Percentiles rank a stretch among this genome's conserved stretches.
Evolutionary conservation across 805 yeast genomes (phyloP).

Genomic region (Saccharomycopsis vini): DNA sequence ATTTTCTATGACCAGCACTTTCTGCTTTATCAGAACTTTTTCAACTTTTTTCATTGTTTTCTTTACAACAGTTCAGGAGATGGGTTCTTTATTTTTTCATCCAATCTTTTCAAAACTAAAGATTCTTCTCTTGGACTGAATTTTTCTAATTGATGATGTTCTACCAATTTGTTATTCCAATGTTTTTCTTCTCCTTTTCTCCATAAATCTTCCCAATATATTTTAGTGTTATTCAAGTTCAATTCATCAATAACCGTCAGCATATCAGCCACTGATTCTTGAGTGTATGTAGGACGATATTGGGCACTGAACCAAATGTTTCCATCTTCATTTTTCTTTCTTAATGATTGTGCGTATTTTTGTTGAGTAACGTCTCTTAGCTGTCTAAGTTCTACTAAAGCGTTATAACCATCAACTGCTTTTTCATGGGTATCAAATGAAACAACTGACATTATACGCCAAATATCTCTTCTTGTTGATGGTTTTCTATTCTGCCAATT

Average conservation of each 20-base stretch:
- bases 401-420: constrained; percentile 67
- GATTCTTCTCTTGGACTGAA: constrained; percentile 59
- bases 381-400: constrained; percentile 63
- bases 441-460: constrained; percentile 87
- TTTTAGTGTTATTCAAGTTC: constrained; percentile 32
- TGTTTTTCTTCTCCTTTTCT: constrained; percentile 70
- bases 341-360: constrained; percentile 53
- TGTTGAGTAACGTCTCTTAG: constrained; percentile 57
- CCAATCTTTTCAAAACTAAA: constrained; percentile 52
- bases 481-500: constrained; percentile 88
- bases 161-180: constrained; percentile 55
- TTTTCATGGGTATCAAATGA: constrained; percentile 49
- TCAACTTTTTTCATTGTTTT: too few relatives aligned
- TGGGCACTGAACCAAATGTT: constrained; percentile 82
- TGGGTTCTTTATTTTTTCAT: too few relatives aligned
- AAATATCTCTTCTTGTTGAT: constrained; percentile 68
- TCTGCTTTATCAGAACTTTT: constrained; percentile 20
- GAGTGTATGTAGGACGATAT: constrained; percentile 82
- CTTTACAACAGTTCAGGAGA: too few relatives aligned
- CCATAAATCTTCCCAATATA: constrained; percentile 84
- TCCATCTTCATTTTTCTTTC: constrained; percentile 68
- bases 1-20: not conserved
- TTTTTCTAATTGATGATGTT: constrained; percentile 52
- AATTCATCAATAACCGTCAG: constrained; percentile 59
- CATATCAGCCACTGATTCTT: constrained; percentile 86